Percentiles rank a stretch among this genome's conserved stretches.
Evolutionary conservation across 2,329 filamentous ascomycete genomes (phyloP).

Genomic region (Drechslera avenae): DNA sequence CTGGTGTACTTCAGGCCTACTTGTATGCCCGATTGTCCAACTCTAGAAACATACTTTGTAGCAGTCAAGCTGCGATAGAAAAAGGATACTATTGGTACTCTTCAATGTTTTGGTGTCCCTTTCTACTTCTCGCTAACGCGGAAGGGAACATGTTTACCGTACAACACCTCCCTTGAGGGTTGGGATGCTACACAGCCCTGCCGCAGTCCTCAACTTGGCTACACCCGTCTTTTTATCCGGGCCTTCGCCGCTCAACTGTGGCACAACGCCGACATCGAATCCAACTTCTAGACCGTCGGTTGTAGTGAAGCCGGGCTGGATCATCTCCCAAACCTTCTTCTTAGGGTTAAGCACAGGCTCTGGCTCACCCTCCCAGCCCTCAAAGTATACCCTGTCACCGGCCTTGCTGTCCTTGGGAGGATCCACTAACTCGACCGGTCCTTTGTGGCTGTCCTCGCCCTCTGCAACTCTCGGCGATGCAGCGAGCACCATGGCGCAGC

Average conservation of each 20-base stretch:
- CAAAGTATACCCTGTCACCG: slow-evolving; percentile 88
- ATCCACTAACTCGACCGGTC: slow-evolving; percentile 87
- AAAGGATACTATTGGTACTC: too few relatives aligned
- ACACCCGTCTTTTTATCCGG: slow-evolving; percentile 60
- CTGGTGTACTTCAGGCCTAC: too few relatives aligned
- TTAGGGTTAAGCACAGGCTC: slow-evolving; percentile 96
- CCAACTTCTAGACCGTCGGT: slow-evolving; percentile 79
- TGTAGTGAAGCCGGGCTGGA: slow-evolving; percentile 95
- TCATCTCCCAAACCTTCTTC: slow-evolving; percentile 98
- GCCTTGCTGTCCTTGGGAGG: slow-evolving; percentile 79
- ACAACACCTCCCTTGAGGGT: slow-evolving; percentile 80
- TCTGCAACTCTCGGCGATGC: slow-evolving; percentile 84
- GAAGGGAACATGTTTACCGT: slow-evolving; percentile 60
- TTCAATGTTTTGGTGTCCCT: too few relatives aligned
- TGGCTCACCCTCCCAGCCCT: slow-evolving; percentile 91
- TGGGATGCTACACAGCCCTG: slow-evolving; percentile 82
- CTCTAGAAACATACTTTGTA: too few relatives aligned
- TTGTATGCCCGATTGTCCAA: too few relatives aligned
- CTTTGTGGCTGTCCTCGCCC: slow-evolving; percentile 84
- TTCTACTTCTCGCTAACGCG: too few relatives aligned
- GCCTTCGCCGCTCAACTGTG: slow-evolving; percentile 74
- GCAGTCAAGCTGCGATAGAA: too few relatives aligned
- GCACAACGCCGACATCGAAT: slow-evolving; percentile 80
- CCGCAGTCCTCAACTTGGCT: slow-evolving; percentile 74
- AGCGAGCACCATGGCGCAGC: slow-evolving; percentile 88